These are phyloP conservation scores for Suillus luteus DNA, from an alignment of 768 basidiomycete genomes.

Conservation along the genomic window DNA sequence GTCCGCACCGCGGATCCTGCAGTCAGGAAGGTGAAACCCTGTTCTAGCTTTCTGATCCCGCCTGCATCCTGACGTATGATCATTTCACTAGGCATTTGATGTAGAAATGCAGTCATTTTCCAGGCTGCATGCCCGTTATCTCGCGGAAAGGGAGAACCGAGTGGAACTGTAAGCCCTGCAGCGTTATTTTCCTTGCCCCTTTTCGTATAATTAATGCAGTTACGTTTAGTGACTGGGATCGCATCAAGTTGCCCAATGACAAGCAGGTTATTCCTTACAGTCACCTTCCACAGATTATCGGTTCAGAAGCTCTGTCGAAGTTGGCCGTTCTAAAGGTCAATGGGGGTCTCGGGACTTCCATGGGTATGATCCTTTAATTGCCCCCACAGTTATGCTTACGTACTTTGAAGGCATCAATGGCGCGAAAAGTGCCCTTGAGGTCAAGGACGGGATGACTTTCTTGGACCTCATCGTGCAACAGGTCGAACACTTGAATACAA, in stretches of 20 bases:
- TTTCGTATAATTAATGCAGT: conserved; percentile 12
- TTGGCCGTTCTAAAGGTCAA: conserved; percentile 95
- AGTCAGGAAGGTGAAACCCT: conserved; percentile 54
- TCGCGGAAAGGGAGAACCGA: conserved; percentile 83
- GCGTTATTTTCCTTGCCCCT: conserved; percentile 13
- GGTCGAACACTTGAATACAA: conserved; percentile 93
- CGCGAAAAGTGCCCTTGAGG: conserved; percentile 92
- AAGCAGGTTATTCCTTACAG: conserved; percentile 88
- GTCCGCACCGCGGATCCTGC: conserved; percentile 57
- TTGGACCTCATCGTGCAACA: conserved; percentile 92
- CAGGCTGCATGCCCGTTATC: conserved; percentile 93
- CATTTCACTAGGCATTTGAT: conserved; percentile 64
- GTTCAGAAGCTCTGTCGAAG: conserved; percentile 79
- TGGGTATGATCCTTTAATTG: conserved; percentile 53
- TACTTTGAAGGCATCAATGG: conserved; percentile 69
- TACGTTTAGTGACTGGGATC: conserved; percentile 75
- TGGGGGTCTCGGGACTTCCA: conserved; percentile 89
- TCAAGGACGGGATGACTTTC: conserved; percentile 98
- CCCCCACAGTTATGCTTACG: conserved; percentile 1
- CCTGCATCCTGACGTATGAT: conserved; percentile 40
- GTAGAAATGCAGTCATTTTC: conserved; percentile 97
- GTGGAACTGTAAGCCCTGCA: conserved; percentile 71
- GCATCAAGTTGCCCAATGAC: conserved; percentile 81
- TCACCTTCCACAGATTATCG: conserved; percentile 57
- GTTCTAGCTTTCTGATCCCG: conserved; percentile 28